Percentiles rank a stretch among this genome's conserved stretches.
Evolutionary conservation across 2,329 filamentous ascomycete genomes (phyloP).

Genomic region (Knoxdaviesia capensis): DNA sequence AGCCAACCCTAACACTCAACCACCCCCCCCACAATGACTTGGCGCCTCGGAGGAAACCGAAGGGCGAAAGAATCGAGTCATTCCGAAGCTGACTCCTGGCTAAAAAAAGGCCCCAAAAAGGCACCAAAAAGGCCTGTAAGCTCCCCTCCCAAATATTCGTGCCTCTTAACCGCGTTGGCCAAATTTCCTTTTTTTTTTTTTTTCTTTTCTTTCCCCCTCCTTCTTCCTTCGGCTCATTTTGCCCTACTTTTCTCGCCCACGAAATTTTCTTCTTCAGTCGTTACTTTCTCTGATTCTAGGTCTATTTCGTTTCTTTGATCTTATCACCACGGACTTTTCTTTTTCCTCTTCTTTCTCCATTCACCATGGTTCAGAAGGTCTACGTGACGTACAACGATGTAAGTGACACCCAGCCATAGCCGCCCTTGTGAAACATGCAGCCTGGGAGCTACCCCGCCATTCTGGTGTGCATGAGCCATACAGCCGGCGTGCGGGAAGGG

Average conservation of each 20-base stretch:
- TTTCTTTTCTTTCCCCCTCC: neutral
- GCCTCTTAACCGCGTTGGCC: neutral
- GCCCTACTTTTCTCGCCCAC: neutral
- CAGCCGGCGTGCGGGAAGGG: no score
- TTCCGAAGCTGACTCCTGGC: no score
- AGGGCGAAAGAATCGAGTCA: no score
- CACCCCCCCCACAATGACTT: no score
- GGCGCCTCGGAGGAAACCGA: no score
- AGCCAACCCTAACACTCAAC: no score
- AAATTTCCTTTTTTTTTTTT: neutral
- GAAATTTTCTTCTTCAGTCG: neutral
- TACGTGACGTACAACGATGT: slow-evolving; percentile 90
- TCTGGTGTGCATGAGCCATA: neutral
- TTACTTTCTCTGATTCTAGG: neutral
- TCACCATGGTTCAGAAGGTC: slow-evolving; percentile 62
- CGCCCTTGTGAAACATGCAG: neutral
- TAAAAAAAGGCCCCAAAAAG: neutral
- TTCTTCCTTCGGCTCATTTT: neutral
- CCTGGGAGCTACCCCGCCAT: neutral
- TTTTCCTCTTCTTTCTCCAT: neutral
- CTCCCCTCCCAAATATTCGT: neutral
- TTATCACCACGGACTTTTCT: neutral
- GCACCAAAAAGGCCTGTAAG: neutral
- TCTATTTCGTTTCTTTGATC: neutral
- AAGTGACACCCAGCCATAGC: slow-evolving; percentile 15